Percentiles rank a stretch among this genome's conserved stretches.
These are phyloP conservation scores for Termitomyces sp. DNA, from an alignment of 768 basidiomycete genomes.

Conservation along the genomic window DNA sequence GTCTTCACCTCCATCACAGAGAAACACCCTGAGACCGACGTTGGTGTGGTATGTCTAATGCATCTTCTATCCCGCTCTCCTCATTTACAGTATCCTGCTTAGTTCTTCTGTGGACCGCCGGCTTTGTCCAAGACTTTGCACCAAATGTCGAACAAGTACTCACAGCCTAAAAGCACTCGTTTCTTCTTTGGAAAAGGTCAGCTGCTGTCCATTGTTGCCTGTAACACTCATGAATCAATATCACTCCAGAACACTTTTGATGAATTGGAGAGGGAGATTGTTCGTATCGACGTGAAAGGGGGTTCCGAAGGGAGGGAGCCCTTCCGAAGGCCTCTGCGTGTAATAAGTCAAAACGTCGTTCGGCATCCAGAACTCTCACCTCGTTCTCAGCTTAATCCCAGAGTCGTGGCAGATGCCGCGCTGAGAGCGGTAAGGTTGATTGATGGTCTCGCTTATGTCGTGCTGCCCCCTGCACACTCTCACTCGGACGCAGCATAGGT, in stretches of 20 bases:
- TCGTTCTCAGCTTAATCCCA: too few species aligned
- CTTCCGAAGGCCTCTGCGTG: too few species aligned
- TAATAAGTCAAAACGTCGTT: too few species aligned
- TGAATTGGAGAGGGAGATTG: not conserved
- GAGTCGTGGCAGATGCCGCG: too few species aligned
- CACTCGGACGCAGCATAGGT: too few species aligned
- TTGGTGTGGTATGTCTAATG: conserved; percentile 66
- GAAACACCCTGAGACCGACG: conserved; percentile 84
- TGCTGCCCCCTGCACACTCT: too few species aligned
- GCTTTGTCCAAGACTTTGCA: conserved; percentile 69
- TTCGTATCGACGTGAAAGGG: too few species aligned
- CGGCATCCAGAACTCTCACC: too few species aligned
- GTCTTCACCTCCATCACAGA: conserved; percentile 69
- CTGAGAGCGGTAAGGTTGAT: too few species aligned
- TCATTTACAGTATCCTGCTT: not conserved
- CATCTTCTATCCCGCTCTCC: not conserved
- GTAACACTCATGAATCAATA: not conserved
- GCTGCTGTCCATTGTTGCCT: not conserved
- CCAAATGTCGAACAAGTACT: conserved; percentile 80
- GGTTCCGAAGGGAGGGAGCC: too few species aligned
- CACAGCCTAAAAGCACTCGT: conserved; percentile 65
- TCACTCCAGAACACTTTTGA: conserved; percentile 29
- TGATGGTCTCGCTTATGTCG: too few species aligned
- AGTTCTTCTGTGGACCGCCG: conserved; percentile 87
- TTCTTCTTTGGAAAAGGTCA: conserved; percentile 91